Conservation (phyloP, 768 basidiomycete genomes). For the Suillus weaverae region DNA sequence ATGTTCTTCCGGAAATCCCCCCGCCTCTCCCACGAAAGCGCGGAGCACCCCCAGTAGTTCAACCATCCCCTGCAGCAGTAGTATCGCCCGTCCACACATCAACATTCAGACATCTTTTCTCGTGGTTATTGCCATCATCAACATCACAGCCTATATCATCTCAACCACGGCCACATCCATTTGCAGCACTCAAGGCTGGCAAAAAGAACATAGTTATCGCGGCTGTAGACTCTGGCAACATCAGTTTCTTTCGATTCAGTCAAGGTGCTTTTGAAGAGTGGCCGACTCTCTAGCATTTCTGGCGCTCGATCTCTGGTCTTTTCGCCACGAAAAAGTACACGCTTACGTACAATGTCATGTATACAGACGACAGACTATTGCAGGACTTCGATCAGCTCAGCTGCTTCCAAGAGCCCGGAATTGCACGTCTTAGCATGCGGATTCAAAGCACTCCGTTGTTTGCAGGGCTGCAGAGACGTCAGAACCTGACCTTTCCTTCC, state of each 20-base stretch:
- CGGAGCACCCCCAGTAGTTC: slow-evolving; percentile 10
- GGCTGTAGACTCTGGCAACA: slow-evolving; percentile 83
- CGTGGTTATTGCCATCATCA: slow-evolving; percentile 26
- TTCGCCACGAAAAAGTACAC: not conserved
- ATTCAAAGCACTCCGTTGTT: not conserved
- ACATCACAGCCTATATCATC: slow-evolving; percentile 29
- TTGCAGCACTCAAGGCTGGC: slow-evolving; percentile 78
- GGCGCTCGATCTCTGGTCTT: not conserved
- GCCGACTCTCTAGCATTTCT: slow-evolving; percentile 41
- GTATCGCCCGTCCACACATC: not conserved
- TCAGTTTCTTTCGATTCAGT: slow-evolving; percentile 86
- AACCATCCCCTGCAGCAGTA: slow-evolving; percentile 8
- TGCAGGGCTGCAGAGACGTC: not conserved
- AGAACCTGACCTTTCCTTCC: not conserved
- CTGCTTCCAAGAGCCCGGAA: not conserved
- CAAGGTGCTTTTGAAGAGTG: slow-evolving; percentile 84
- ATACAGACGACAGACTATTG: not conserved
- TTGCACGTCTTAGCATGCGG: not conserved
- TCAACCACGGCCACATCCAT: slow-evolving; percentile 61
- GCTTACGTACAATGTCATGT: not conserved
- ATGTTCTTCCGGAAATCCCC: slow-evolving; percentile 59
- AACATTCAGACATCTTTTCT: slow-evolving; percentile 16
- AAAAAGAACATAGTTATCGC: slow-evolving; percentile 84
- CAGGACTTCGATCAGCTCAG: not conserved
- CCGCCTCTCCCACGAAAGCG: slow-evolving; percentile 58